Conservation (phyloP, 495 filamentous ascomycete species). For the Parmelia sp. region DNA sequence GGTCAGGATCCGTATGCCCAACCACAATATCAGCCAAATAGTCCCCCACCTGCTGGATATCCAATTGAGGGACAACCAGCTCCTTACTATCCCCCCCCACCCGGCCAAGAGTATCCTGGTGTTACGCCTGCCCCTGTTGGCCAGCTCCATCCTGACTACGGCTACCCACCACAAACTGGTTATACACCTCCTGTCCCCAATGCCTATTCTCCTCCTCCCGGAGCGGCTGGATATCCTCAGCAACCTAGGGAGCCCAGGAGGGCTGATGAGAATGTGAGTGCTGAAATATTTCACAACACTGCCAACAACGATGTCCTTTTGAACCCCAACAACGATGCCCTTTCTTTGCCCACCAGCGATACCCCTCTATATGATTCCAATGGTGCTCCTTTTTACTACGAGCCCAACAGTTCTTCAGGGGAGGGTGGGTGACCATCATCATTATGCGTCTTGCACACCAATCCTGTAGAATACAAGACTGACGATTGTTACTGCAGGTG, state of each 20-base stretch:
- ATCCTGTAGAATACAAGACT: conserved; percentile 19
- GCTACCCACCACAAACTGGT: conserved; percentile 30
- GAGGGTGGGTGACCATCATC: conserved; percentile 33
- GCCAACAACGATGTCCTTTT: conserved; percentile 17
- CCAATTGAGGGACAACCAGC: conserved; percentile 25
- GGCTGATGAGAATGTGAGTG: conserved; percentile 54
- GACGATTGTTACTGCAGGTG: conserved; percentile 20
- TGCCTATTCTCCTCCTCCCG: conserved; percentile 38
- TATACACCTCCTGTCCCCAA: conserved; percentile 37
- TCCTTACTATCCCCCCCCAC: conserved; percentile 41
- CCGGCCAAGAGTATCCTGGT: conserved; percentile 41
- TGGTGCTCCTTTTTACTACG: conserved; percentile 36
- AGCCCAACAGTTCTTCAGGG: conserved; percentile 30
- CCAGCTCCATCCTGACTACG: conserved; percentile 27
- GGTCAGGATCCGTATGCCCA: conserved; percentile 29
- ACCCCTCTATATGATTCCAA: conserved; percentile 27
- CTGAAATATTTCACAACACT: conserved; percentile 27
- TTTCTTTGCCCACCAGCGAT: conserved; percentile 12
- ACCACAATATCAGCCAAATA: conserved; percentile 40
- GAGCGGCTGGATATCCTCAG: conserved; percentile 38
- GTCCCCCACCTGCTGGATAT: conserved; percentile 23
- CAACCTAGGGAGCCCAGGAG: conserved; percentile 33
- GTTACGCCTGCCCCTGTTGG: conserved; percentile 36
- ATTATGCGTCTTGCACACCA: conserved; percentile 27
- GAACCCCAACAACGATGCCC: conserved; percentile 14